Percentiles rank a stretch among this genome's conserved stretches.
phyloP scores from a whole-genome alignment of 2,329 filamentous ascomycete genomes.

The Microthyrium microscopicum region DNA sequence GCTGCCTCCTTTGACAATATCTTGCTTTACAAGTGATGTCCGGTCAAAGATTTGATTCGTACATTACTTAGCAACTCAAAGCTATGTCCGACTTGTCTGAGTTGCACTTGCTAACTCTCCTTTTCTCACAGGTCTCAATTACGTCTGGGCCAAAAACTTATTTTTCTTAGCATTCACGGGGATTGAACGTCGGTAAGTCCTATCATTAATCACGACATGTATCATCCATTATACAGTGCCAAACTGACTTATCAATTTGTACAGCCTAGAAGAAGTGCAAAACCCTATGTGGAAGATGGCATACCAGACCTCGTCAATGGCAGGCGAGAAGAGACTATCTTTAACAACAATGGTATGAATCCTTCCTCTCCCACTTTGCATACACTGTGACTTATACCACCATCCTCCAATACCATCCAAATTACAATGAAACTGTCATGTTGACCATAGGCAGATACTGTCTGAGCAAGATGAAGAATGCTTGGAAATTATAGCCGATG shows the following conservation, averaged over 20 bases:
- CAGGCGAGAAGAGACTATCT: conserved; percentile 13
- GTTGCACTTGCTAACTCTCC: neutral
- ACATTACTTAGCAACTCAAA: neutral
- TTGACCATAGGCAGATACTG: conserved; percentile 7
- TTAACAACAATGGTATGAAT: conserved; percentile 12
- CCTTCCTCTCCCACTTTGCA: neutral
- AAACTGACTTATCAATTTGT: neutral
- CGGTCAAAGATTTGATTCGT: neutral
- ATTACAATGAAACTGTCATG: neutral
- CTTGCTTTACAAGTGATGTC: neutral
- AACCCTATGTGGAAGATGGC: conserved; percentile 17
- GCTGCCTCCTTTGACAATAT: too few species aligned
- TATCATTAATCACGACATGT: too few species aligned
- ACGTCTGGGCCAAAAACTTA: conserved; percentile 13
- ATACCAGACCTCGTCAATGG: conserved; percentile 14
- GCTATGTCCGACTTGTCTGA: neutral
- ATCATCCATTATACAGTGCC: neutral
- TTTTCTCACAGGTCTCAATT: conserved; percentile 22
- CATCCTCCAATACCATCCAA: too few species aligned
- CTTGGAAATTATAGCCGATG: conserved; percentile 16
- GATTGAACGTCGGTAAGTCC: conserved; percentile 18
- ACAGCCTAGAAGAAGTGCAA: conserved; percentile 5
- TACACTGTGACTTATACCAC: neutral
- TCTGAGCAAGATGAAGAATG: conserved; percentile 16
- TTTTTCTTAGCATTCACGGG: conserved; percentile 14